These are phyloP conservation scores for Acanthamoeba lugdunensis DNA, from an alignment of 208 protist species.

Conservation along the genomic window DNA sequence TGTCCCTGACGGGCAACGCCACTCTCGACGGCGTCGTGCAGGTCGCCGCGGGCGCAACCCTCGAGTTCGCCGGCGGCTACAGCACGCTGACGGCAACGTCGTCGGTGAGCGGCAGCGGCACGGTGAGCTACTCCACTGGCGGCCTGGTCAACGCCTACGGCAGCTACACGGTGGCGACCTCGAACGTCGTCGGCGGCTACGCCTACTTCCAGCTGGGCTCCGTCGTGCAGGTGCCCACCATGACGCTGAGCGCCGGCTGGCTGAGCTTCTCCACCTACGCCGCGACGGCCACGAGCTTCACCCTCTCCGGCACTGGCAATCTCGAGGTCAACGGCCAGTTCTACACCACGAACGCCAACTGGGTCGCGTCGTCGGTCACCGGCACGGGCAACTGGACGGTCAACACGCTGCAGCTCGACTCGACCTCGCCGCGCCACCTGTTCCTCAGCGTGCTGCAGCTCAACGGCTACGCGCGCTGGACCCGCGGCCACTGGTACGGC, in stretches of 20 bases:
- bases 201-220: conserved; percentile 60
- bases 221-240: not conserved
- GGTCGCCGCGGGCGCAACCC: not conserved
- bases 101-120: conserved; percentile 17
- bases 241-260: conserved; percentile 42
- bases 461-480: conserved; percentile 61
- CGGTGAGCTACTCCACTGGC: conserved; percentile 41
- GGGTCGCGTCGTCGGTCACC: not conserved
- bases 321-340: conserved; percentile 56
- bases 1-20: conserved; percentile 1
- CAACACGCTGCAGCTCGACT: conserved; percentile 9
- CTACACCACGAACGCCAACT: not conserved
- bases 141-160: conserved; percentile 28
- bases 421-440: not conserved
- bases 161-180: conserved; percentile 20
- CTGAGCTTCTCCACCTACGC: conserved; percentile 3
- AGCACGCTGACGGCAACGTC: conserved; percentile 21
- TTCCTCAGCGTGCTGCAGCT: conserved; percentile 40
- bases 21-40: conserved; percentile 2
- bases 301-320: not conserved
- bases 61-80: conserved; percentile 50
- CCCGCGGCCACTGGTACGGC: conserved; percentile 25
- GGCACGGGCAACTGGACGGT: conserved; percentile 69
- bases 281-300: conserved; percentile 43
- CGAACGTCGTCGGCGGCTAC: conserved; percentile 3